phyloP scores from a whole-genome alignment of 1,139 yeast genomes.

The Geotrichum cucujoidarum region DNA sequence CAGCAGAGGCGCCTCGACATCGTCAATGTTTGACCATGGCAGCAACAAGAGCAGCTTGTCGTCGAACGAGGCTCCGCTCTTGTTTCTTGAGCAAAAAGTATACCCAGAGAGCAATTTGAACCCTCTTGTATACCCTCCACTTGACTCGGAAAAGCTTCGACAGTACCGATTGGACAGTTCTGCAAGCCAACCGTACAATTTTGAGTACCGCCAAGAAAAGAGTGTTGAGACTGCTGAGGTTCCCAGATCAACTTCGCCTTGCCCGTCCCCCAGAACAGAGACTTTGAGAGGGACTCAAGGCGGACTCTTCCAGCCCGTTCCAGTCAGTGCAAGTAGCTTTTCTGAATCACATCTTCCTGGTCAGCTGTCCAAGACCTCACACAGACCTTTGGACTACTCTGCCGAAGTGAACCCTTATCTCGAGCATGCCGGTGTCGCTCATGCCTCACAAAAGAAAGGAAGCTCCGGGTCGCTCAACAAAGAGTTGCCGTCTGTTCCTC shows the following conservation, averaged over 20 bases:
- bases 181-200: not conserved
- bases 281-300: not conserved
- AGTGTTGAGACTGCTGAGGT: not conserved
- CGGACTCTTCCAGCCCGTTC: too few species aligned
- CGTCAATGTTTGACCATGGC: conserved; percentile 12
- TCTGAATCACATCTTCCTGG: too few species aligned
- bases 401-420: too few species aligned
- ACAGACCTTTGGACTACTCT: too few species aligned
- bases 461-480: conserved; percentile 3
- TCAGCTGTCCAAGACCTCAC: too few species aligned
- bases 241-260: not conserved
- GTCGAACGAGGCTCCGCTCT: conserved; percentile 4
- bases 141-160: conserved; percentile 3
- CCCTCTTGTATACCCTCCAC: not conserved
- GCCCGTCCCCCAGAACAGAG: not conserved
- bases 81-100: not conserved
- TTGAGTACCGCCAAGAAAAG: conserved; percentile 7
- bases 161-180: not conserved
- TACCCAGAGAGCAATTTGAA: not conserved
- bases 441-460: conserved; percentile 7
- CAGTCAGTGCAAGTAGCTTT: too few species aligned
- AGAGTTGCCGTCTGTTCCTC: conserved; percentile 8
- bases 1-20: conserved; percentile 8
- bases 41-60: conserved; percentile 12
- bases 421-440: not conserved